Evolutionary conservation across 139 green algal species (phyloP).

Genomic region (Astrephomene gubernaculifera): DNA sequence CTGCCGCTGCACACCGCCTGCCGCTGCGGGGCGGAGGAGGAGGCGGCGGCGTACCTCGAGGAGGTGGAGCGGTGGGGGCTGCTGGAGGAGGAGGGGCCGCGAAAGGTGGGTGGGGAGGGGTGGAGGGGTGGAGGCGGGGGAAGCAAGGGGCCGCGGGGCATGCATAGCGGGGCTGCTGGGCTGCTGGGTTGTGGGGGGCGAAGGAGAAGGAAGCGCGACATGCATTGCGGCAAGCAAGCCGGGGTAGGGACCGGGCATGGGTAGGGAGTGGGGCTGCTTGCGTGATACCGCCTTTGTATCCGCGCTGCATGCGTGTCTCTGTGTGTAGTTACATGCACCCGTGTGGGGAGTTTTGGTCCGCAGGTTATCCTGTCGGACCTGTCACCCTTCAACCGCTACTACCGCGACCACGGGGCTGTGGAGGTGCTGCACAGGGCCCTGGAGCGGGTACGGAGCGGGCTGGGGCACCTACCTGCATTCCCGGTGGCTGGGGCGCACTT

Average conservation of each 20-base stretch:
- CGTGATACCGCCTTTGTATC: background rate
- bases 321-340: too few species aligned
- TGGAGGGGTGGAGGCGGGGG: background rate
- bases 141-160: background rate
- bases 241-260: background rate
- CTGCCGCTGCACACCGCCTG: background rate
- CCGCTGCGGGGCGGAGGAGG: background rate
- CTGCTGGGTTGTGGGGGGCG: background rate
- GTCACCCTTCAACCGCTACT: conserved; percentile 22
- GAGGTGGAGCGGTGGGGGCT: background rate
- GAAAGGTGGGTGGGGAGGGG: background rate
- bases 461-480: too few species aligned
- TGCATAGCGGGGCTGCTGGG: background rate
- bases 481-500: too few species aligned
- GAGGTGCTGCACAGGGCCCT: background rate
- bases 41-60: background rate
- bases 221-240: too few species aligned
- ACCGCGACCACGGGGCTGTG: background rate
- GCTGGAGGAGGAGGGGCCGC: background rate
- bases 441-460: too few species aligned
- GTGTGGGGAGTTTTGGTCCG: too few species aligned
- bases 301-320: background rate
- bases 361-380: conserved; percentile 23
- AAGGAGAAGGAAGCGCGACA: background rate
- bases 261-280: background rate